Conservation (phyloP, 768 basidiomycete species). For the Agaricus sinodeliciosus region DNA sequence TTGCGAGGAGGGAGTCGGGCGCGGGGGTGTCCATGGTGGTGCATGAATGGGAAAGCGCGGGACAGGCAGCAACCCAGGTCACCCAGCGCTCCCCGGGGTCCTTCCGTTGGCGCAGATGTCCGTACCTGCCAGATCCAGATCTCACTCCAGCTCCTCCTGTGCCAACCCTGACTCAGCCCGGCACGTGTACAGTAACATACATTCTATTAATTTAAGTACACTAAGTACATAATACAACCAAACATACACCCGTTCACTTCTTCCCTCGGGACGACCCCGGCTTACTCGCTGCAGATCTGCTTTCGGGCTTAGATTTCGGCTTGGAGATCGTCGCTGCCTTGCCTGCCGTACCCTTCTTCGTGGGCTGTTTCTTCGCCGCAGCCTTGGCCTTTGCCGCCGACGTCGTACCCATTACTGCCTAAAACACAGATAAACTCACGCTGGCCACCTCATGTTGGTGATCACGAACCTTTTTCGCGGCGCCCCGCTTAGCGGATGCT, state of each 20-base stretch:
- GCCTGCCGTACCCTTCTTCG: slow-evolving; percentile 28
- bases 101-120: slow-evolving; percentile 21
- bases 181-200: slow-evolving; percentile 1
- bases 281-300: slow-evolving; percentile 18
- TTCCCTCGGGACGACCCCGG: slow-evolving; percentile 22
- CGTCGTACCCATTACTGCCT: slow-evolving; percentile 48
- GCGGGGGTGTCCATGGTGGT: slow-evolving; percentile 17
- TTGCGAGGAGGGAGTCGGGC: slow-evolving; percentile 12
- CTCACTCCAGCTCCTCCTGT: not conserved
- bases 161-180: not conserved
- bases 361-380: slow-evolving; percentile 29
- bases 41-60: slow-evolving; percentile 21
- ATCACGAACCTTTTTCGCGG: slow-evolving; percentile 55
- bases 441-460: slow-evolving; percentile 2
- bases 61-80: slow-evolving; percentile 17
- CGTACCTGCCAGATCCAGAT: slow-evolving; percentile 16
- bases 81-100: slow-evolving; percentile 18
- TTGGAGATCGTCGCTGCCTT: slow-evolving; percentile 22
- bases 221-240: slow-evolving; percentile 11
- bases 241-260: slow-evolving; percentile 18
- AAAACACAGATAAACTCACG: slow-evolving; percentile 6
- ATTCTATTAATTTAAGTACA: not conserved
- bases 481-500: slow-evolving; percentile 37
- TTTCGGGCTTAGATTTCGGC: slow-evolving; percentile 22
- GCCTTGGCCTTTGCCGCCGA: slow-evolving; percentile 34